Evolutionary conservation across 345 rosid species (phyloP).

Genomic region (Hibiscus tridactylites): DNA sequence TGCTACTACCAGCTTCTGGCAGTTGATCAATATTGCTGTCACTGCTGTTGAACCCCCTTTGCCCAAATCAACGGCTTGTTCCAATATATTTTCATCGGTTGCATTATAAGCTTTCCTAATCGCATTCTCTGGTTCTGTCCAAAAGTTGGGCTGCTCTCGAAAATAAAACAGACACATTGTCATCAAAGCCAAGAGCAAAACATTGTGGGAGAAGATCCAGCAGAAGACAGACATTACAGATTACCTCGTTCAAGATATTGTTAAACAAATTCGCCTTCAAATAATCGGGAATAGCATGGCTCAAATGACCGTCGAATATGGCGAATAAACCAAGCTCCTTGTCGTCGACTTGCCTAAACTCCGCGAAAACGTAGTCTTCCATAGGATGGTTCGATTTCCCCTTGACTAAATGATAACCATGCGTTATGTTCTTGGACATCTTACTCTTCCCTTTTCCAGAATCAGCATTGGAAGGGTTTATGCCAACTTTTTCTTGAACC

Average conservation of each 20-base stretch:
- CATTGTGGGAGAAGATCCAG: not conserved
- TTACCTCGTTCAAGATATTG: conserved; percentile 76
- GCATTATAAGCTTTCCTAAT: conserved; percentile 57
- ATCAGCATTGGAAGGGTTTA: conserved; percentile 43
- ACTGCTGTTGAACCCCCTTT: conserved; percentile 95
- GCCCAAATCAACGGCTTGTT: conserved; percentile 62
- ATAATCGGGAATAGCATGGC: conserved; percentile 73
- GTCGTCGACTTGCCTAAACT: conserved; percentile 63
- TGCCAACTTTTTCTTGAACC: conserved; percentile 71
- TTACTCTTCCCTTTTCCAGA: conserved; percentile 96
- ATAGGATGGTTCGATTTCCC: conserved; percentile 64
- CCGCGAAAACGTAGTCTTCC: conserved; percentile 79
- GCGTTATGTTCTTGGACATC: conserved; percentile 62
- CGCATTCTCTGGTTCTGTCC: conserved; percentile 64
- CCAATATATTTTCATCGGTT: conserved; percentile 58
- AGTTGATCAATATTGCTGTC: conserved; percentile 74
- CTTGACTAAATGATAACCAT: conserved; percentile 84
- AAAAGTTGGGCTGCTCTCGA: conserved; percentile 51
- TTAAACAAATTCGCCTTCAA: conserved; percentile 65
- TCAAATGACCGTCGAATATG: conserved; percentile 80
- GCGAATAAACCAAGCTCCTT: conserved; percentile 90
- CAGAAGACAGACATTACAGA: not conserved
- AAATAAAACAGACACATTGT: not conserved
- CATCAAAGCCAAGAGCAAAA: not conserved
- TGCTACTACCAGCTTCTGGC: conserved; percentile 70